phyloP scores from a whole-genome alignment of 2,329 filamentous ascomycete species.

The Chaetomiaceae sp. region DNA sequence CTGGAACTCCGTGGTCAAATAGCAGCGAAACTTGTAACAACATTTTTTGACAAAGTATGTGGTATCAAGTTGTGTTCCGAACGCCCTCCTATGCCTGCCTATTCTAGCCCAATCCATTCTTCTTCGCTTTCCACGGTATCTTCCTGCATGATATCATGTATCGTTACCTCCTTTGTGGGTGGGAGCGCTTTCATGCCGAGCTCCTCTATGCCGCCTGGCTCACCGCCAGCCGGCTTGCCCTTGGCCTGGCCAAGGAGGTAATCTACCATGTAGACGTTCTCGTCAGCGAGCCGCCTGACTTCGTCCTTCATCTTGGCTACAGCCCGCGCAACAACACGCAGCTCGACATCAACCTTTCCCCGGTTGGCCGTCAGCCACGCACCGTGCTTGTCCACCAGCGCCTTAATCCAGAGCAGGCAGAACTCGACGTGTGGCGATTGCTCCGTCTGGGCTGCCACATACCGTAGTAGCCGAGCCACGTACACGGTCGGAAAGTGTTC shows the following conservation, averaged over 20 bases:
- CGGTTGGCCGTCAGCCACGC: conserved; percentile 78
- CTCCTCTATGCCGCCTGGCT: conserved; percentile 20
- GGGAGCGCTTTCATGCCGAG: conserved; percentile 32
- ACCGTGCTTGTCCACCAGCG: conserved; percentile 76
- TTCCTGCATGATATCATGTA: conserved; percentile 31
- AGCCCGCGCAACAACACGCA: conserved; percentile 76
- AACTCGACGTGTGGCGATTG: conserved; percentile 92
- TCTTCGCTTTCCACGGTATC: conserved; percentile 37
- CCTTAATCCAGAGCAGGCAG: conserved; percentile 88
- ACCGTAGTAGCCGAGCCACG: conserved; percentile 76
- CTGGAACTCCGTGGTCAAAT: background rate
- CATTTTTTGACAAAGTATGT: conserved; percentile 4
- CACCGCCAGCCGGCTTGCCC: conserved; percentile 25
- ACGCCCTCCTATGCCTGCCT: conserved; percentile 25
- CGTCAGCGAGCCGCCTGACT: conserved; percentile 75
- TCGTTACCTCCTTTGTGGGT: conserved; percentile 19
- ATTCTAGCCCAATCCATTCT: conserved; percentile 49
- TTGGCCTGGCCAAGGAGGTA: conserved; percentile 61
- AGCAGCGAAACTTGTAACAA: background rate
- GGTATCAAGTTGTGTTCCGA: conserved; percentile 22
- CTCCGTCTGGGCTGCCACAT: conserved; percentile 83
- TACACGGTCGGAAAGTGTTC: conserved; percentile 79
- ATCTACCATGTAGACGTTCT: conserved; percentile 85
- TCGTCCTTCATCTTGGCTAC: conserved; percentile 77
- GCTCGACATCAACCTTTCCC: conserved; percentile 74